Base-by-base conservation (phyloP, 441 rosid species). In the Hura crepitans region DNA sequence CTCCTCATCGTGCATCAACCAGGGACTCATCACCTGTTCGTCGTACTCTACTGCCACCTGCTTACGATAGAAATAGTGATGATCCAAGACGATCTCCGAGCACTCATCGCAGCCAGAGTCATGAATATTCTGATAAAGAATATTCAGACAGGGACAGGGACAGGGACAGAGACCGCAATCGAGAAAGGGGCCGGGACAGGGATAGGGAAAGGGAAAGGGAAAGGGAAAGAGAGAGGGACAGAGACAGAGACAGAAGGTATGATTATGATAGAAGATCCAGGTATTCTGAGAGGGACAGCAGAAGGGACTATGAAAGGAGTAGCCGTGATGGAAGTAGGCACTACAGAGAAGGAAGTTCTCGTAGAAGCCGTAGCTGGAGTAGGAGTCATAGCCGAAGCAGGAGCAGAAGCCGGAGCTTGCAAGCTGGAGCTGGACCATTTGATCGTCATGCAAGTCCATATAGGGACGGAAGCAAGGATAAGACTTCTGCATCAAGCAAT, bases 1-100 rank as follows among this genome's bases (percentile, higher is more conserved):
- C 99, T 65, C 99, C 99, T 13, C 99, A 95, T 65, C 97, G 98
- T 67, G 99, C 99, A 53, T 95, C 99, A 43, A 95, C 99, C 54
- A 84, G 99, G 81, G 98, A 91, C 78, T 95, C 97, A 3, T 95
- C 99, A 12, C 99, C 99, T 31, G 89, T 95, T 71, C 95, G 97
- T 12, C 96, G 99, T 59, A 88, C 92, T 18, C 20, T 82, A 31
- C 94, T 91, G 9, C 86, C 88, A 6, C 78, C 91, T 30, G 55
- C 86, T 30, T 80, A 77, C 73, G 97, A 90, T 35, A 85, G 84
- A 78, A 77, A 75, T 20, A 74, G 77, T 57, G 95, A 87, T 64
- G 91, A 84, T 71, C 56, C 73, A 22, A 79, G 79, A 47, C 80
- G 84, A 75, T 93, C 98, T 70, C 98, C 98, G 13, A 81, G 75